Conservation (phyloP, 768 basidiomycete genomes). For the Omphalotus guepiniiformis region DNA sequence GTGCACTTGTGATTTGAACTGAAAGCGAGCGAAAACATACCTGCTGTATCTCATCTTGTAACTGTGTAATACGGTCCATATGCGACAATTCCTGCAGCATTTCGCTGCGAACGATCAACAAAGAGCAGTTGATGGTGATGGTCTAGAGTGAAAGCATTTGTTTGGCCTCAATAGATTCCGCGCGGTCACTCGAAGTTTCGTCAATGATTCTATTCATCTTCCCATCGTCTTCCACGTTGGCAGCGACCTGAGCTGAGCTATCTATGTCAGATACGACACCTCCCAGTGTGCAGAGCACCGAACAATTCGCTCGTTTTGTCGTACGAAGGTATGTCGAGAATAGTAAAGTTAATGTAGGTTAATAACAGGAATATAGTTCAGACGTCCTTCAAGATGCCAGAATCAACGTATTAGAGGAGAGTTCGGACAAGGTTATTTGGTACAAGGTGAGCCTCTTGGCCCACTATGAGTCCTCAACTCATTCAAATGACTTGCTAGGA, state of each 20-base stretch:
- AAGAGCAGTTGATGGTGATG: constrained; percentile 6
- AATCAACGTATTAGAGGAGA: constrained; percentile 39
- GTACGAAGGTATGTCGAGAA: constrained; percentile 8
- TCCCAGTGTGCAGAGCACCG: too few species aligned
- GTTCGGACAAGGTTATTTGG: constrained; percentile 38
- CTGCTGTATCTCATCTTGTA: constrained; percentile 92
- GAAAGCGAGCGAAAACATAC: constrained; percentile 29
- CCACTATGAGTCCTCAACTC: background rate
- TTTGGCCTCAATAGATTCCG: background rate
- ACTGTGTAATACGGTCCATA: constrained; percentile 95
- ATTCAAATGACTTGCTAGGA: background rate
- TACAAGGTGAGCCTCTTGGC: constrained; percentile 47
- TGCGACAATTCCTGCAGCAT: constrained; percentile 91
- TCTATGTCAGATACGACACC: too few species aligned
- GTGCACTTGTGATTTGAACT: background rate
- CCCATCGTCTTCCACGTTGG: too few species aligned
- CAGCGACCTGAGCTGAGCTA: too few species aligned
- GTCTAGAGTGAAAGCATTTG: background rate
- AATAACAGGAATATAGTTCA: constrained; percentile 33
- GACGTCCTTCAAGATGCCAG: constrained; percentile 50
- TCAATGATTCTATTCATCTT: too few species aligned
- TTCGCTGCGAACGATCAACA: constrained; percentile 43
- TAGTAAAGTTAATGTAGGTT: too few species aligned
- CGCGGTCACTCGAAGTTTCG: too few species aligned
- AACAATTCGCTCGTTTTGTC: constrained; percentile 3